These are phyloP conservation scores for Sedum album DNA, from an alignment of 164 flowering plant species.

Conservation along the genomic window DNA sequence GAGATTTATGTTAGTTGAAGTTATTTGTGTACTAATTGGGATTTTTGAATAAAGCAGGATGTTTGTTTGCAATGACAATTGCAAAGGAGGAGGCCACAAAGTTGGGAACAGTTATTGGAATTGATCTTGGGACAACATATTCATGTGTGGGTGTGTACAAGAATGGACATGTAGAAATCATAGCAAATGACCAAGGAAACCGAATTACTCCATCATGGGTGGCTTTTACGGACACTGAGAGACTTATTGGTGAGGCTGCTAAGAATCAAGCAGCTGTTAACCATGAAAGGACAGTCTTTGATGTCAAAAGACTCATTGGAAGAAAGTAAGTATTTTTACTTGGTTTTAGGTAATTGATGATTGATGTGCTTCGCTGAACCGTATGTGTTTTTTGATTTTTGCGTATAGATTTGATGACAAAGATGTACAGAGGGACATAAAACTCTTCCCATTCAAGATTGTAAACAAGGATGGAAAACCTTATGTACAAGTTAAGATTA, in stretches of 20 bases:
- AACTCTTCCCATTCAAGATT: background rate
- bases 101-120: constrained; percentile 3
- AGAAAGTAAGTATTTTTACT: constrained; percentile 11
- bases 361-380: background rate
- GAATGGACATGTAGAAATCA: background rate
- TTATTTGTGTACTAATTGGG: background rate
- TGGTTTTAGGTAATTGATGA: too few relatives aligned
- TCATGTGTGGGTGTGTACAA: background rate
- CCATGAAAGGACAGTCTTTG: constrained; percentile 14
- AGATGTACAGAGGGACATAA: constrained; percentile 12
- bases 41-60: background rate
- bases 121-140: background rate
- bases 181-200: background rate
- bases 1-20: background rate
- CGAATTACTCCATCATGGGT: constrained; percentile 2
- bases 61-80: constrained; percentile 7
- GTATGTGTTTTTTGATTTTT: background rate
- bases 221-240: constrained; percentile 15
- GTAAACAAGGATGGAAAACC: constrained; percentile 3
- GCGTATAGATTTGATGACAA: constrained; percentile 11
- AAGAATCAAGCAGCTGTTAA: constrained; percentile 12
- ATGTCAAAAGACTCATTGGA: constrained; percentile 13
- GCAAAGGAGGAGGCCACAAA: constrained; percentile 15
- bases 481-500: constrained; percentile 12
- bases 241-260: constrained; percentile 11